Evolutionary conservation across 331 rosid species (phyloP), one percentile per base, ranked within the genome.

Genomic region (Acacia pycnantha): DNA sequence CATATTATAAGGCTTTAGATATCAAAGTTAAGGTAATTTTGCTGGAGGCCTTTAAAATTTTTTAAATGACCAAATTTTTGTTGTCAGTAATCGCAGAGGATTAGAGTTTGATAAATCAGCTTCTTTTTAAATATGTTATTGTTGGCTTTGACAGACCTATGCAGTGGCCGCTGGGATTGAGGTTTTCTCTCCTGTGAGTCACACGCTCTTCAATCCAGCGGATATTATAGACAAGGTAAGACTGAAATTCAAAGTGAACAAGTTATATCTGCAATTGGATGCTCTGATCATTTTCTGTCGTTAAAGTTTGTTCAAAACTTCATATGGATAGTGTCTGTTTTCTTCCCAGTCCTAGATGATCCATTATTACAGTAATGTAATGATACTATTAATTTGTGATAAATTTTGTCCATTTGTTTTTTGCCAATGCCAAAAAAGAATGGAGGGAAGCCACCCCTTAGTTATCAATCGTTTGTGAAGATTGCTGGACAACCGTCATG

Each of bases 381-480:
- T 61, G 40, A 29, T 48, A 56, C 53, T 56, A 37, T 73, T 85
- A 78, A 76, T 31, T 77, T 24, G 31, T 83, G 87, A 69, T 76
- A 35, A 6, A 44, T 21, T 79, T 58, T 82, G 67, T 68, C 35
- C 31, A 53, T 86, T 73, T 76, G 70, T n/a, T 47, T 78, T 53
- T 53, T 85, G 82, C 54, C 8, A 77, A 72, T 85, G 74, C 51
- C 77, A 53, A 65, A 77, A 85, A 74, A 95, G 98, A 95, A 95
- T 80, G 98, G 97, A 68, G 98, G 97, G 75, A 93, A 80, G 89
- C 94, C 97, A 4, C 98, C 98, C 0, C 83, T 91, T 90, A 91
- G 84, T 68, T 95, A 95, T 80, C 97, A 95, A 56, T 93, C 97
- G 11, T 95, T 95, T 87, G 33, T 93, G 80, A 95, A 93, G 87